A percentile compares a stretch with the other conserved stretches of the same genome.
Conservation (phyloP, 768 basidiomycete genomes). For the Pulveroboletus ravenelii region DNA sequence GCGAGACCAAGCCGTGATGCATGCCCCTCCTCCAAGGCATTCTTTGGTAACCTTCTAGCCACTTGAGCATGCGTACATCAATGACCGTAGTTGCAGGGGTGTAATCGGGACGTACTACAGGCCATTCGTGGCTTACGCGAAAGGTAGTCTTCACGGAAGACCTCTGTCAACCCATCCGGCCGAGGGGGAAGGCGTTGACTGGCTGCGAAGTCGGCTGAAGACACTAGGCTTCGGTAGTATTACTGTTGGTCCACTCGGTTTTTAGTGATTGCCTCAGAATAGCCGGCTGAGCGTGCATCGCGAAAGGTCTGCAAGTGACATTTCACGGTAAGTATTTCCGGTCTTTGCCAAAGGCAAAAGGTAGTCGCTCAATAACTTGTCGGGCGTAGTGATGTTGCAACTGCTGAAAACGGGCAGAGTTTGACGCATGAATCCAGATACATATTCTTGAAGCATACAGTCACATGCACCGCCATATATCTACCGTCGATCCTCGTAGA, state of each 20-base stretch:
- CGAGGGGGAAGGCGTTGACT: slow-evolving; percentile 29
- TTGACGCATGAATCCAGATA: no score
- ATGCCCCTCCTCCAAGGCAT: slow-evolving; percentile 63
- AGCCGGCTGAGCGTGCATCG: background rate
- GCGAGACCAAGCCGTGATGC: slow-evolving; percentile 65
- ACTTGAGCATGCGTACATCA: background rate
- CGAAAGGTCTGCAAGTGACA: background rate
- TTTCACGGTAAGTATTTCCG: no score
- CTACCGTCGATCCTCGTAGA: no score
- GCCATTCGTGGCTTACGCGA: slow-evolving; percentile 25
- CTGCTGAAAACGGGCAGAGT: no score
- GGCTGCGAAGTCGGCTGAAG: slow-evolving; percentile 28
- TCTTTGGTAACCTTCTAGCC: slow-evolving; percentile 47
- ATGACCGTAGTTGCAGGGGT: slow-evolving; percentile 21
- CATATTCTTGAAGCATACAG: no score
- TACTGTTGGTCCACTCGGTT: slow-evolving; percentile 23
- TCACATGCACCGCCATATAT: no score
- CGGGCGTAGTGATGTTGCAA: no score
- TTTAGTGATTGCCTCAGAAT: slow-evolving; percentile 8
- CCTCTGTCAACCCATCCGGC: slow-evolving; percentile 10
- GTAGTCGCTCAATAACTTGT: no score
- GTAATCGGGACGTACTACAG: slow-evolving; percentile 30
- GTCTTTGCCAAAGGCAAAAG: no score
- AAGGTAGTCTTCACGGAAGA: slow-evolving; percentile 13
- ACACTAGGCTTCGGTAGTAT: slow-evolving; percentile 28